Evolutionary conservation across 225 moss, liverwort and hornwort genomes (phyloP).

Genomic region (Bryoerythrophyllum caledonicum): DNA sequence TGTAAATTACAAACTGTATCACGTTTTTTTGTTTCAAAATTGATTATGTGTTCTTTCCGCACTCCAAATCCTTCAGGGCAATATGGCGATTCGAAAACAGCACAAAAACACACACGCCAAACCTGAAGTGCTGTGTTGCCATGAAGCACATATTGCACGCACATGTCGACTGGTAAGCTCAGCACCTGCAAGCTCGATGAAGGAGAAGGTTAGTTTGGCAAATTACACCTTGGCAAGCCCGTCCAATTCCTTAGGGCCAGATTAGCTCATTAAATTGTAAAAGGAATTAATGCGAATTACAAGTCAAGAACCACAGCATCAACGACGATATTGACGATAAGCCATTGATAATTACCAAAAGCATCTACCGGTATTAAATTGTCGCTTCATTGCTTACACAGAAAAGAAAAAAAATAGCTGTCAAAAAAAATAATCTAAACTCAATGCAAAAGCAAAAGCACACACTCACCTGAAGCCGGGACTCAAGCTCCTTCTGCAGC

Average conservation of each 20-base stretch:
- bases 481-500: constrained; percentile 63
- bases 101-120: neutral
- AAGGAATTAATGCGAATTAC: neutral
- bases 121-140: constrained; percentile 62
- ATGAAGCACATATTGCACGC: constrained; percentile 65
- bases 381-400: neutral
- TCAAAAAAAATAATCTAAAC: neutral
- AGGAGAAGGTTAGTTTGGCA: neutral
- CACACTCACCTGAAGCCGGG: constrained; percentile 50
- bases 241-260: neutral
- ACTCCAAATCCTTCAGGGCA: constrained; percentile 7
- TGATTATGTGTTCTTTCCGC: neutral
- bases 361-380: neutral
- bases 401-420: neutral
- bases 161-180: constrained; percentile 64
- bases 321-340: neutral
- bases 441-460: constrained; percentile 17
- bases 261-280: neutral
- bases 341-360: neutral
- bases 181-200: constrained; percentile 40
- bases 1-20: neutral
- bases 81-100: constrained; percentile 7
- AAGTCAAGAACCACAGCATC: constrained; percentile 6
- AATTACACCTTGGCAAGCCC: neutral
- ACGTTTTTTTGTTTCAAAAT: neutral